Conservation (phyloP, 179 eudicot species). For the Silene coronaria region DNA sequence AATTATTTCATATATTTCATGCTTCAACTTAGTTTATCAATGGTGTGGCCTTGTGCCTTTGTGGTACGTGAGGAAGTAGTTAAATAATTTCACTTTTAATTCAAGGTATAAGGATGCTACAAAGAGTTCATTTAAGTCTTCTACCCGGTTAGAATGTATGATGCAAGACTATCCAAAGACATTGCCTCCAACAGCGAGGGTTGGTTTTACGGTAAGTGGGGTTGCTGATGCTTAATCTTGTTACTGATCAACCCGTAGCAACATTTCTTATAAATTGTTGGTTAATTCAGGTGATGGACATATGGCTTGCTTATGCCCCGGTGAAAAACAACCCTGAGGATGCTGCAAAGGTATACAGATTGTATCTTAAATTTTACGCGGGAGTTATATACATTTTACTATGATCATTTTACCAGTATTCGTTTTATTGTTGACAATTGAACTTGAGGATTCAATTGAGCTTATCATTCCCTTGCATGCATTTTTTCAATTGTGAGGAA, state of each 20-base stretch:
- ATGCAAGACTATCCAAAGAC: conserved; percentile 99
- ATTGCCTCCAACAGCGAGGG: conserved; percentile 86
- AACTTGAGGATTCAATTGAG: not conserved
- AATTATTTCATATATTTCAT: conserved; percentile 19
- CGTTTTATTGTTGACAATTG: not conserved
- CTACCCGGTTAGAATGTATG: conserved; percentile 98
- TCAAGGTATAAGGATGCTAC: conserved; percentile 83
- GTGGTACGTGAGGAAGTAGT: not conserved
- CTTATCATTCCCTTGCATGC: not conserved
- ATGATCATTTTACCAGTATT: not conserved
- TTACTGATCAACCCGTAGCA: not conserved
- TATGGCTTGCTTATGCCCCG: conserved; percentile 99
- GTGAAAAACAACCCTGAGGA: conserved; percentile 98
- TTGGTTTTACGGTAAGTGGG: conserved; percentile 85
- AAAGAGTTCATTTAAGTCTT: conserved; percentile 82
- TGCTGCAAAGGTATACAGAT: conserved; percentile 75
- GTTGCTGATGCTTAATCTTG: not conserved
- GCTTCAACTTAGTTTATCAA: not conserved
- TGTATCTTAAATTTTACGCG: not conserved
- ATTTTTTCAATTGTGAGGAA: not conserved
- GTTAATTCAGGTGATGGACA: conserved; percentile 65
- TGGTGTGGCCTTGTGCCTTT: not conserved
- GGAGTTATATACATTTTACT: not conserved
- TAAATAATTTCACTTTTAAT: not conserved
- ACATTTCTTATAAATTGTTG: not conserved